Evolutionary conservation across 805 yeast species (phyloP), one percentile per base, ranked within the genome.

Genomic region (Metschnikowia amazonensis): DNA sequence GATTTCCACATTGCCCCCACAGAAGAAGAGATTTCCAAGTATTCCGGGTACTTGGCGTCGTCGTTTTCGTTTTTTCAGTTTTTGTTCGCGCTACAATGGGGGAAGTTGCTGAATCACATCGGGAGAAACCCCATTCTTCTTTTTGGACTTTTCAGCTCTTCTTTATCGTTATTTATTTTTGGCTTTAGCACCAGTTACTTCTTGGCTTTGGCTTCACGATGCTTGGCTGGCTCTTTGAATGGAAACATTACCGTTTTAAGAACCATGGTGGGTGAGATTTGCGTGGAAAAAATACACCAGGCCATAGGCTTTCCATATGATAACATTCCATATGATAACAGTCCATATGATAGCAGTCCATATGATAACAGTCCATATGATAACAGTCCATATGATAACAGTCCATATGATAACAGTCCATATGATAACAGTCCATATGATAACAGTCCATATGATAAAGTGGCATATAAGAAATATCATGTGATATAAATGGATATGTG

Each of bases 241-340:
- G 88, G 86, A 5, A 82, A 82, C 57, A 77, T 80, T 7, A 81
- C 82, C 0, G 85, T 82, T n/a, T 57, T 82, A 27, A 64, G 87
- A 58, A 82, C 87, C 0, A 63, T 73, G 40, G 67, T 82, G 36
- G 87, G 86, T 2, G 88, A 82, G 56, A 61, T 79, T 13, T 82
- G 84, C 3, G 60, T 64, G 5, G 77, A 81, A 46, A 67, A 79
- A 43, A 66, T 69, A 29, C 86, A 81, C 56, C 85, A 81, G 58
- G 82, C 84, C 8, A 45, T 80, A 7, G 86, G 86, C 1, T 80
- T 82, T n/a, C n/a, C n/a, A n/a, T n/a, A n/a, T n/a, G n/a, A n/a
- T n/a, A n/a, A n/a, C n/a, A n/a, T n/a, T n/a, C n/a, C n/a, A n/a
- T n/a, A n/a, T n/a, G n/a, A n/a, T n/a, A n/a, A n/a, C n/a, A n/a